A percentile compares a stretch with the other conserved stretches of the same genome.
Conservation (phyloP, 805 yeast genomes). For the Metschnikowia chrysomelidarum region DNA sequence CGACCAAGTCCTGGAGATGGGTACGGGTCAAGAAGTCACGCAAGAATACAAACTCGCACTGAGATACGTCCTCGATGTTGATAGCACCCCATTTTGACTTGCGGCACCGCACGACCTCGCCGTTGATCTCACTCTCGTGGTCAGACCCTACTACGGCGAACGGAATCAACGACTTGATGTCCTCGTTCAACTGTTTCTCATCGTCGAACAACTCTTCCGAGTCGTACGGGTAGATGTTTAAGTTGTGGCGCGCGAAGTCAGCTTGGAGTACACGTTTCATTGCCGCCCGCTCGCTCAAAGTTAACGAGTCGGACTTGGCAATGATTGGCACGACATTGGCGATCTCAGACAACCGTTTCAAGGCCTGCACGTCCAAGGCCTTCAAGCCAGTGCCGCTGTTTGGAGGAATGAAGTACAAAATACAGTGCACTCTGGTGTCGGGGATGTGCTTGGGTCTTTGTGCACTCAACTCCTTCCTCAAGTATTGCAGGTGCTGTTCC, state of each 20-base stretch:
- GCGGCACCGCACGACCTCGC: slow-evolving; percentile 83
- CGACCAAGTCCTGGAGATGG: slow-evolving; percentile 93
- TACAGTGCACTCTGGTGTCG: slow-evolving; percentile 92
- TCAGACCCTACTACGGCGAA: slow-evolving; percentile 95
- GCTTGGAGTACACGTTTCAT: slow-evolving; percentile 75
- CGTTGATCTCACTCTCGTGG: slow-evolving; percentile 68
- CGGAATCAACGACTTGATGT: slow-evolving; percentile 74
- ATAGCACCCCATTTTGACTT: slow-evolving; percentile 92
- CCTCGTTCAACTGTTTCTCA: slow-evolving; percentile 69
- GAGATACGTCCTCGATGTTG: slow-evolving; percentile 90
- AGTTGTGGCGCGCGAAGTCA: slow-evolving; percentile 69
- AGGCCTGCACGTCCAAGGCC: slow-evolving; percentile 76
- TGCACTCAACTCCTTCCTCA: slow-evolving; percentile 93
- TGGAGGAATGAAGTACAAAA: slow-evolving; percentile 76
- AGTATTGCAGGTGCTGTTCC: slow-evolving; percentile 88
- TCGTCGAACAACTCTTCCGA: slow-evolving; percentile 65
- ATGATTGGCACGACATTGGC: slow-evolving; percentile 94
- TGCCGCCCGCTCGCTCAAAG: slow-evolving; percentile 75
- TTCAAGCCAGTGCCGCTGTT: slow-evolving; percentile 87
- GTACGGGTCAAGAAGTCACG: slow-evolving; percentile 94
- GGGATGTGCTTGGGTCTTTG: slow-evolving; percentile 79
- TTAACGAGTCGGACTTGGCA: slow-evolving; percentile 89
- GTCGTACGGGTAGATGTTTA: slow-evolving; percentile 85
- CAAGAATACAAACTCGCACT: slow-evolving; percentile 92
- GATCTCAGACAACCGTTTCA: slow-evolving; percentile 81